Conservation (phyloP, 495 filamentous ascomycete species). For the Lepidopterella palustris region DNA sequence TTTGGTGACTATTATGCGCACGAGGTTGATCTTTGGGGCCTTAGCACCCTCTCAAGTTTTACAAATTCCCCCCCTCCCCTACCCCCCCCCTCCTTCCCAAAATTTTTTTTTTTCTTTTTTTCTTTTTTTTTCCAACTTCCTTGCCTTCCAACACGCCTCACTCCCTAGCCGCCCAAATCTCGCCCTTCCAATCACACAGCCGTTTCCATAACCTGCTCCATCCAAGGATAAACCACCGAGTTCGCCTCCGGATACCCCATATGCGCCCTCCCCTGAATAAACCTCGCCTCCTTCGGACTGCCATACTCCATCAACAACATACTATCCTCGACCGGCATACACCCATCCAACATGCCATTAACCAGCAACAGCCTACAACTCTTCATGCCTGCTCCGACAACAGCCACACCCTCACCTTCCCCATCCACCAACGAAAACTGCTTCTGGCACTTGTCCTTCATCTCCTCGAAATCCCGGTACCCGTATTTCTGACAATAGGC, state of each 20-base stretch:
- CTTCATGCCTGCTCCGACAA: conserved; percentile 36
- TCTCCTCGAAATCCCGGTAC: conserved; percentile 52
- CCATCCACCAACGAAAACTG: conserved; percentile 60
- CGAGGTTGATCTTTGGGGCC: no score
- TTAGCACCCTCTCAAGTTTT: no score
- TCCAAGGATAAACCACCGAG: conserved; percentile 17
- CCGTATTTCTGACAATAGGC: conserved; percentile 51
- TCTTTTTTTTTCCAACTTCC: no score
- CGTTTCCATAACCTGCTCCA: conserved; percentile 17
- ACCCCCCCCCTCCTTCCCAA: no score
- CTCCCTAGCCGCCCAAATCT: neutral
- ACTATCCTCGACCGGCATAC: conserved; percentile 72
- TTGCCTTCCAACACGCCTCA: no score
- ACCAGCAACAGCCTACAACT: conserved; percentile 57
- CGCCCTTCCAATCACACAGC: neutral
- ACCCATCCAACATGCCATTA: conserved; percentile 45
- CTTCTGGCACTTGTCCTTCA: conserved; percentile 53
- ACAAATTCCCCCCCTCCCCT: no score
- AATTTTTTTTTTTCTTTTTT: no score
- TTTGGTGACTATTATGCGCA: no score
- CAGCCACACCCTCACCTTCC: conserved; percentile 50
- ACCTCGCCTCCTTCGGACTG: conserved; percentile 62
- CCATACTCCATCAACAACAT: conserved; percentile 65
- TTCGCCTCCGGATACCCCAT: conserved; percentile 26
- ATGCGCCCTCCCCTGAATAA: conserved; percentile 11